phyloP scores from a whole-genome alignment of 768 basidiomycete species.

The Boletus patriciae region DNA sequence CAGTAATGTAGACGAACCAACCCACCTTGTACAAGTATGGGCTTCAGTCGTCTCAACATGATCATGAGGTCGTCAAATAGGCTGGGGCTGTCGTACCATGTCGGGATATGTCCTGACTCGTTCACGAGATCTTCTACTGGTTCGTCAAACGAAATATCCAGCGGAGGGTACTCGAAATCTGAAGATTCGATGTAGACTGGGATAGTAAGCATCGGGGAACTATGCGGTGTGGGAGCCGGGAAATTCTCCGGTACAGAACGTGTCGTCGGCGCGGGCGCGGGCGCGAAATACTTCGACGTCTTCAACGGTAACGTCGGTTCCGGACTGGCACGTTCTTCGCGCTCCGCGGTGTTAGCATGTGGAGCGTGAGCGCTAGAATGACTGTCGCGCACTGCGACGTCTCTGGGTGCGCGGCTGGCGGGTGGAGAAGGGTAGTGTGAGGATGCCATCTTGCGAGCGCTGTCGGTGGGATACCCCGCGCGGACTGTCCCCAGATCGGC shows the following conservation, averaged over 20 bases:
- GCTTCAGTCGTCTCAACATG: conserved; percentile 31
- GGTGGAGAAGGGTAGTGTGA: conserved; percentile 11
- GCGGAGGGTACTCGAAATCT: conserved; percentile 1
- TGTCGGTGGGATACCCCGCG: background rate
- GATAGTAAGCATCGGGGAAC: conserved; percentile 1
- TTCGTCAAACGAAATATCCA: background rate
- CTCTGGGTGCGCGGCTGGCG: background rate
- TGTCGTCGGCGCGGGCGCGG: background rate
- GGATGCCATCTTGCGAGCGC: background rate
- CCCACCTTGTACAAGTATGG: conserved; percentile 34
- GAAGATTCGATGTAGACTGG: conserved; percentile 10
- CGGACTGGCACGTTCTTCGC: background rate
- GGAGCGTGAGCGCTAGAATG: background rate
- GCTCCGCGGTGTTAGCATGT: background rate
- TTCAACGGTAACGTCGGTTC: background rate
- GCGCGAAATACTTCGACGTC: conserved; percentile 25
- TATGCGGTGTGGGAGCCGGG: background rate
- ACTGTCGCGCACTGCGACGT: background rate
- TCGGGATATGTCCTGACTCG: background rate
- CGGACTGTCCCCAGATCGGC: background rate
- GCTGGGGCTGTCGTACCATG: background rate
- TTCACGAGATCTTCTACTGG: background rate
- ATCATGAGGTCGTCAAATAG: conserved; percentile 26
- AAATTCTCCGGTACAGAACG: background rate
- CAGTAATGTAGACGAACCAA: background rate